Percentiles rank a stretch among this genome's conserved stretches.
These are phyloP conservation scores for Rheum nobile DNA, from an alignment of 148 eudicot genomes.

Conservation along the genomic window DNA sequence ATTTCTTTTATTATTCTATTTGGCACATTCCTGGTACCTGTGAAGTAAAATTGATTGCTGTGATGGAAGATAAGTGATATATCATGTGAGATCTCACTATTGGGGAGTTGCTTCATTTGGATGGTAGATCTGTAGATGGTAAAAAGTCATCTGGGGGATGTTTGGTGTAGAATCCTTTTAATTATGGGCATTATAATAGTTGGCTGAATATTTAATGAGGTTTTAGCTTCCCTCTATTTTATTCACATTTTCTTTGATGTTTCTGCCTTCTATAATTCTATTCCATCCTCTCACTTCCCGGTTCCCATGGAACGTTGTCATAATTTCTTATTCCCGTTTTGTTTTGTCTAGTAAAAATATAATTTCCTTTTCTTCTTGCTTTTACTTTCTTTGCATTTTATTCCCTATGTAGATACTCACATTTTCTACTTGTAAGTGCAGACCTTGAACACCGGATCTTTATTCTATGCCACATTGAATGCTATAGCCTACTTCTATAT, in stretches of 20 bases:
- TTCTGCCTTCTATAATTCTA: not conserved
- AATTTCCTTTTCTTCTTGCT: not conserved
- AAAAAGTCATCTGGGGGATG: not conserved
- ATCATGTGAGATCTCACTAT: not conserved
- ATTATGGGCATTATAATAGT: not conserved
- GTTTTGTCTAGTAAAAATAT: not conserved
- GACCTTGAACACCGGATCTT: constrained; percentile 93
- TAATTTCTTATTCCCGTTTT: not conserved
- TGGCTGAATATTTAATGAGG: not conserved
- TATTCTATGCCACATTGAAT: constrained; percentile 84
- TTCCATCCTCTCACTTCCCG: not conserved
- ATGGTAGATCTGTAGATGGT: not conserved
- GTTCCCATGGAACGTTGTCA: not conserved
- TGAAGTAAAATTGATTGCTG: not conserved
- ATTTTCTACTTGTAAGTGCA: constrained; percentile 27
- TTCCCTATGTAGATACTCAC: constrained; percentile 13
- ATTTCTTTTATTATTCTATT: not conserved
- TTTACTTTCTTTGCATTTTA: not conserved
- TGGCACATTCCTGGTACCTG: not conserved
- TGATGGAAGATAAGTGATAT: not conserved
- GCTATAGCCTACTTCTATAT: constrained; percentile 85
- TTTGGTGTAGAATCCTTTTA: not conserved
- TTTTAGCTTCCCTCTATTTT: not conserved
- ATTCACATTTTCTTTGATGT: not conserved
- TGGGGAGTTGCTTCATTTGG: not conserved